Evolutionary conservation across 176 grass and related monocot genomes (phyloP), one percentile per base, ranked within the genome.

Genomic region (Pontederia paniculata): DNA sequence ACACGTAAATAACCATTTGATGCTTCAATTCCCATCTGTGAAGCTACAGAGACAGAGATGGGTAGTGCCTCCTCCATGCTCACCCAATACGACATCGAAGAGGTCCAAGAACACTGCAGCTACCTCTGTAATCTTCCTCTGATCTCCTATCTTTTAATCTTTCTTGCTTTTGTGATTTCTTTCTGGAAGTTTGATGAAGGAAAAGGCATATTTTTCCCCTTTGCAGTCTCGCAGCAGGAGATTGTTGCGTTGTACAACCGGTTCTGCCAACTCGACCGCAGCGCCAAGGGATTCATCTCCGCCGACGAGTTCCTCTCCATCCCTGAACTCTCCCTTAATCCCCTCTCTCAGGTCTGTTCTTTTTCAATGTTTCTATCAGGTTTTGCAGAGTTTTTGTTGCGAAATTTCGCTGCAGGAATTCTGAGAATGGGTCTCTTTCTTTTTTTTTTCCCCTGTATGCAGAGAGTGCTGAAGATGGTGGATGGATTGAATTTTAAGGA

Each of bases 271-370:
- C 81, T 95, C 23, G 90, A 96, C 45, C 91, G 86, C 68, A 96
- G 69, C 65, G 83, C 91, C 54, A 96, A 96, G 77, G 91, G 85
- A 0, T 96, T 86, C 76, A 75, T 96, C 80, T 86, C 91, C 18
- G 80, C 84, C 42, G 86, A 96, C 8, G 91, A 96, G 65, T 86
- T 96, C 67, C 83, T 89, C 71, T 96, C 91, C 70, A 87, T 96
- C 53, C 91, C 86, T 0, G 86, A 96, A 76, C 84, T 96, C 82
- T 80, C 85, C 48, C 80, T 89, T 51, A 96, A 89, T 78, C 82
- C 86, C 51, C 86, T 96, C 59, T 89, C 91, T 46, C 63, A 96
- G 63, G 90, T 96, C 25, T 3, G 11, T 16, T 45, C 17, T 16
- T 42, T 0, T 12, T 13, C 44, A 31, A 31, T 21, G 8, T 19